These are phyloP conservation scores for Monsonia emarginata DNA, from an alignment of 441 rosid species.

Conservation along the genomic window DNA sequence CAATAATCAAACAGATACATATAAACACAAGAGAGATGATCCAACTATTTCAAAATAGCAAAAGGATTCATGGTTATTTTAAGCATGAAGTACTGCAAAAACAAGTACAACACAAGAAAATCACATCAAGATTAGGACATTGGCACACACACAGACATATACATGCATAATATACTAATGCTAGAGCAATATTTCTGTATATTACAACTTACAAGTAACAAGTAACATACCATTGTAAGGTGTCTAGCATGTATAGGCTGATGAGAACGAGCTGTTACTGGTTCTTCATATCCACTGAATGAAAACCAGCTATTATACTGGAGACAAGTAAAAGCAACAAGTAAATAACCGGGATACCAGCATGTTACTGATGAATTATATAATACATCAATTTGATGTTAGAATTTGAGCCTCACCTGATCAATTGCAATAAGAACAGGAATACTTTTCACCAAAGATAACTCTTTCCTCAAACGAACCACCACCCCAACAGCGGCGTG, in stretches of 20 bases:
- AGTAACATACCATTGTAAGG: constrained; percentile 56
- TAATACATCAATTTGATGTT: neutral
- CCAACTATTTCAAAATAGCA: neutral
- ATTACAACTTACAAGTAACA: no score
- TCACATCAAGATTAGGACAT: neutral
- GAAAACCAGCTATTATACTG: constrained; percentile 96
- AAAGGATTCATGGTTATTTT: neutral
- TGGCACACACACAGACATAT: neutral
- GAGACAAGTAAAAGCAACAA: constrained; percentile 21
- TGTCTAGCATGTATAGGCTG: constrained; percentile 75
- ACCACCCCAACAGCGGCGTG: constrained; percentile 82
- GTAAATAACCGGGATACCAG: constrained; percentile 15
- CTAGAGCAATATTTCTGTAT: neutral
- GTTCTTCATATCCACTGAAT: constrained; percentile 85
- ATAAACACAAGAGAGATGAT: neutral
- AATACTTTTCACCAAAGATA: constrained; percentile 72
- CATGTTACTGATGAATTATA: constrained; percentile 1
- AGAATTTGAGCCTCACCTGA: constrained; percentile 48
- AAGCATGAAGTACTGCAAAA: neutral
- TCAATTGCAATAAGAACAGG: constrained; percentile 88
- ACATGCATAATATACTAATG: neutral
- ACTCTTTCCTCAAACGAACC: constrained; percentile 74
- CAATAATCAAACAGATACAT: neutral
- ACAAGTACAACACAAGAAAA: neutral
- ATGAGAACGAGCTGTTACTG: constrained; percentile 58